phyloP scores from a whole-genome alignment of 352 stramenopile species.

The Phytophthora fragariaefolia region DNA sequence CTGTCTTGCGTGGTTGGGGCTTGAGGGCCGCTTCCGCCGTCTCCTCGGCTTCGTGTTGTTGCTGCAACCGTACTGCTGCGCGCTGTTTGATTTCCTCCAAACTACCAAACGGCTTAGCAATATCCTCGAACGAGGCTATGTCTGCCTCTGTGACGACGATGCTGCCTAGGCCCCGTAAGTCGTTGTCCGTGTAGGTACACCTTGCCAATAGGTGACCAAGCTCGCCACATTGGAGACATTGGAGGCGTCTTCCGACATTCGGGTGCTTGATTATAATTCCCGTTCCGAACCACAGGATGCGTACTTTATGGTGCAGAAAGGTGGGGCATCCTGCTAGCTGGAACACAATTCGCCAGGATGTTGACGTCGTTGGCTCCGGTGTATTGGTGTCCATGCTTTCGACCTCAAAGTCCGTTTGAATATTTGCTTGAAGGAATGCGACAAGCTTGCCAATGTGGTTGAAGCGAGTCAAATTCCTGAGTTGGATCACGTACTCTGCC shows the following conservation, averaged over 20 bases:
- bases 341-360: not conserved
- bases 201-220: slow-evolving; percentile 1
- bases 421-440: not conserved
- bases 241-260: not conserved
- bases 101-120: not conserved
- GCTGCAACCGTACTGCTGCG: no score
- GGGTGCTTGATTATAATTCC: not conserved
- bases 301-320: not conserved
- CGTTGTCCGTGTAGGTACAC: not conserved
- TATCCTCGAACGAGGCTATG: not conserved
- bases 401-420: not conserved
- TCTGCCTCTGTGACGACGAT: not conserved
- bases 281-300: not conserved
- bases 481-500: not conserved
- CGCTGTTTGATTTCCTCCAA: not conserved
- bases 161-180: not conserved
- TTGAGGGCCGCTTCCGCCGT: no score
- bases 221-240: not conserved
- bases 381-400: slow-evolving; percentile 4
- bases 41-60: no score
- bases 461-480: not conserved
- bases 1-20: no score
- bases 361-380: not conserved
- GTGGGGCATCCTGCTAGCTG: slow-evolving; percentile 1
- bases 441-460: not conserved